Base-by-base conservation (phyloP, 23 red algal species). In the Gracilaria gracilis region DNA sequence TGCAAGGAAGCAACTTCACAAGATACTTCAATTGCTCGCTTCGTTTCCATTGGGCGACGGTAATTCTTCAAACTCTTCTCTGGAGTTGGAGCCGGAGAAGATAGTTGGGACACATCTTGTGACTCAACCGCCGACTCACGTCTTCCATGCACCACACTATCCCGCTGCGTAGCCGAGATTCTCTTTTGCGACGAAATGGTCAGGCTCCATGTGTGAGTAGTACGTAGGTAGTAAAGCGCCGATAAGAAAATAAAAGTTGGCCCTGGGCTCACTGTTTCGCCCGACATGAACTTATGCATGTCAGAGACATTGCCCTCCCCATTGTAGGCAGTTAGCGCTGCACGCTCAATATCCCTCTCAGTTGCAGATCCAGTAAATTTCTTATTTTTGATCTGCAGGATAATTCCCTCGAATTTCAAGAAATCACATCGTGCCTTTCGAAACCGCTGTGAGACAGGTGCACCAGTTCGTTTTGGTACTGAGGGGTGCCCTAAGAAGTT, bases 1-100 rank as follows among this genome's bases (percentile, higher is more conserved):
- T 69, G 7, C 17, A 90, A 50, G 7, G 70, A 0, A 21, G 33
- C 49, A 48, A 75, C 38, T 50, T 88, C 13, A 8, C 75, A 54
- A 7, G 34, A 23, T 21, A 75, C 11, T 59, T 77, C 34, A 28
- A 88, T 15, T 24, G 64, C 62, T 37, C 84, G 39, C 54, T 88
- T 88, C 13, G 62, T 88, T 88, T 65, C 84, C 0, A 50, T 61
- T 24, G 84, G 84, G 21, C 84, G n/a, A n/a, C n/a, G n/a, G n/a
- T 51, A 13, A 17, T 66, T 25, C 59, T 24, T 83, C 50, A 29
- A 78, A 33, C 15, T 33, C 23, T n/a, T 17, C 36, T 23, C 24
- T 0, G 24, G 12, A 13, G 0, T 78, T 19, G 23, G 36, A 21
- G 20, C 24, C 73, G n/a, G n/a, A 39, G 73, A 13, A 78, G 14